Conservation (phyloP, 106 monocot species). For the Gastrodia elata region DNA sequence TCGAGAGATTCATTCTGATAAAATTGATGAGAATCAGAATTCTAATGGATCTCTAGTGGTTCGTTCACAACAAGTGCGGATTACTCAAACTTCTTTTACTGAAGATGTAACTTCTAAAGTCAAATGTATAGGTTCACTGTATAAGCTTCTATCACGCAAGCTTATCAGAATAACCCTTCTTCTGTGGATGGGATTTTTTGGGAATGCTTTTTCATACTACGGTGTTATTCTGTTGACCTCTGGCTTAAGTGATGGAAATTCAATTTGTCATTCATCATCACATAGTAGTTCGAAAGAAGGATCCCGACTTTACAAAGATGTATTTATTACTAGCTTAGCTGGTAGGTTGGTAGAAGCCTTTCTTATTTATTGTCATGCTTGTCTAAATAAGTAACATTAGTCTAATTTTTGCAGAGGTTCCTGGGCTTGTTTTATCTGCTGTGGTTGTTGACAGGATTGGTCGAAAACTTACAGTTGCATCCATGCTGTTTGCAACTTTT, state of each 20-base stretch:
- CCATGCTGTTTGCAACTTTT: slow-evolving; percentile 43
- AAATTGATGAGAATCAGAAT: slow-evolving; percentile 15
- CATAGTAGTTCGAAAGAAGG: slow-evolving; percentile 1
- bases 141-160: slow-evolving; percentile 35
- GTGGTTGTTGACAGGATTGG: slow-evolving; percentile 56
- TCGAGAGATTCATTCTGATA: slow-evolving; percentile 18
- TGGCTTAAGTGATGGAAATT: slow-evolving; percentile 26
- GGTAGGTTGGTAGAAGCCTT: slow-evolving; percentile 26
- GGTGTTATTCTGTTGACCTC: slow-evolving; percentile 67
- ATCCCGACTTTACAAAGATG: slow-evolving; percentile 45
- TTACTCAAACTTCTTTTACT: background rate
- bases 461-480: slow-evolving; percentile 55
- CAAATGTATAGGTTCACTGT: slow-evolving; percentile 23
- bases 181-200: slow-evolving; percentile 68
- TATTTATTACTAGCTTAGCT: slow-evolving; percentile 69
- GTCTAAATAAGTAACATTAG: background rate
- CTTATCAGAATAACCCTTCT: slow-evolving; percentile 61
- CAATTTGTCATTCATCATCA: slow-evolving; percentile 16
- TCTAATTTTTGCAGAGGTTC: slow-evolving; percentile 42
- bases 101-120: slow-evolving; percentile 11
- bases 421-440: slow-evolving; percentile 60
- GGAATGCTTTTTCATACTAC: slow-evolving; percentile 78
- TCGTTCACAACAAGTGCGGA: slow-evolving; percentile 19
- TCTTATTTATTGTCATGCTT: background rate
- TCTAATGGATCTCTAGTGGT: slow-evolving; percentile 22